Evolutionary conservation across 148 eudicot genomes (phyloP), one percentile per base, ranked within the genome.

Genomic region (Mesembryanthemum crystallinum): DNA sequence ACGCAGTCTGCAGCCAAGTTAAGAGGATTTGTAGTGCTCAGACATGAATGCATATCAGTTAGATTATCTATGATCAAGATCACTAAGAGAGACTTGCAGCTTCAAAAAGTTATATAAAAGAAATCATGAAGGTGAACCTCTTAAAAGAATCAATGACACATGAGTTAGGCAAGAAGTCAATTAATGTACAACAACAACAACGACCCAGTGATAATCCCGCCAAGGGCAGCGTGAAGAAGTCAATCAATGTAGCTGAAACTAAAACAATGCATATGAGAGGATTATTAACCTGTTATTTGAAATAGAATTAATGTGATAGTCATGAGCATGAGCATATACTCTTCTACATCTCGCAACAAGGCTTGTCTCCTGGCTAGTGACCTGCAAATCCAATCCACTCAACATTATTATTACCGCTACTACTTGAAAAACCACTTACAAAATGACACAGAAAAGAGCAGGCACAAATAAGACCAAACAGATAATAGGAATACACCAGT

Each of bases 251-350:
- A 39, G 17, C 17, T 71, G 21, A 54, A 45, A 49, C 68, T 30
- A 67, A 1, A 58, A 43, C 13, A 0, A 8, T 39, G 45, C 27
- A 58, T 11, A n/a, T 28, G 52, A 8, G 2, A 35, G 24, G 52
- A 49, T 51, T 27, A 69, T 54, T 51, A 58, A 88, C 96, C 96
- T 91, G 85, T 91, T 91, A 77, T 85, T 89, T 76, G 96, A 91
- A 76, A 91, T 91, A 15, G 96, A 91, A 77, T 91, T 91, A 51
- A 91, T 89, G 80, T 91, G 92, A 77, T 89, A 91, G 69, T 91
- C 96, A 82, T 91, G 96, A 77, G 96, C 96, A 86, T 91, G 96
- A 75, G 96, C 92, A 87, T 91, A 91, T 33, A 85, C 87, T 86
- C 92, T 86, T 76, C 96, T 85, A 74, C 92, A 91, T 76, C 88